A percentile compares a stretch with the other conserved stretches of the same genome.
These are phyloP conservation scores for Nematodospora valgi DNA, from an alignment of 805 yeast species.

Conservation along the genomic window DNA sequence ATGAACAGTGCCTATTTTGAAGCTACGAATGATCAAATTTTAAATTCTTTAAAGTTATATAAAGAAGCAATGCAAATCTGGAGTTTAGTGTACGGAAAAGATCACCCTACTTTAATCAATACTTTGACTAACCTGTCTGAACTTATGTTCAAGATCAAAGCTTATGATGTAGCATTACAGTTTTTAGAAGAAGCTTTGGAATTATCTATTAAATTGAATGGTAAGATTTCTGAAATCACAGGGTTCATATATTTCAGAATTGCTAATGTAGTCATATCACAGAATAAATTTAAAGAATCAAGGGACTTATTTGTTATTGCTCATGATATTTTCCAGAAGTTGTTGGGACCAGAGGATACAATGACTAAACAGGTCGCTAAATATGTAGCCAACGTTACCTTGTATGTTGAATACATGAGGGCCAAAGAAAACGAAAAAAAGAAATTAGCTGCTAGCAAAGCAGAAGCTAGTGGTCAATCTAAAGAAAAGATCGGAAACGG, in stretches of 20 bases:
- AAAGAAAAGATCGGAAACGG: constrained; percentile 14
- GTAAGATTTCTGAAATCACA: constrained; percentile 55
- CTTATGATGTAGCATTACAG: constrained; percentile 45
- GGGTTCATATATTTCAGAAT: constrained; percentile 66
- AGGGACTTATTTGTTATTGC: constrained; percentile 55
- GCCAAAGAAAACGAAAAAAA: constrained; percentile 32
- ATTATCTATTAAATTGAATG: constrained; percentile 50
- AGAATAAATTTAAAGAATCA: constrained; percentile 53
- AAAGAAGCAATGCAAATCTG: constrained; percentile 58
- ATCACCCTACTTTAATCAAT: constrained; percentile 69
- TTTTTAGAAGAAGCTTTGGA: constrained; percentile 54
- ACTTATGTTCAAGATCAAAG: constrained; percentile 52
- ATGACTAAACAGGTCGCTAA: constrained; percentile 64
- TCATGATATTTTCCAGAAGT: constrained; percentile 49
- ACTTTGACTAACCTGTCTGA: constrained; percentile 60
- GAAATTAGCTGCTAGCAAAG: constrained; percentile 16
- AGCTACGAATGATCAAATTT: constrained; percentile 51
- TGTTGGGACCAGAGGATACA: constrained; percentile 65
- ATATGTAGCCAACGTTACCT: constrained; percentile 59
- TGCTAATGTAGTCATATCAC: constrained; percentile 45
- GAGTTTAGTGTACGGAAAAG: constrained; percentile 53
- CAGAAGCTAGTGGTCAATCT: constrained; percentile 10
- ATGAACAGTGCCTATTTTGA: constrained; percentile 76
- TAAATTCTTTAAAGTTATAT: constrained; percentile 61
- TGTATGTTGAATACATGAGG: constrained; percentile 43